phyloP scores from a whole-genome alignment of 2,329 filamentous ascomycete species.

The Ascochyta clinopodiicola region DNA sequence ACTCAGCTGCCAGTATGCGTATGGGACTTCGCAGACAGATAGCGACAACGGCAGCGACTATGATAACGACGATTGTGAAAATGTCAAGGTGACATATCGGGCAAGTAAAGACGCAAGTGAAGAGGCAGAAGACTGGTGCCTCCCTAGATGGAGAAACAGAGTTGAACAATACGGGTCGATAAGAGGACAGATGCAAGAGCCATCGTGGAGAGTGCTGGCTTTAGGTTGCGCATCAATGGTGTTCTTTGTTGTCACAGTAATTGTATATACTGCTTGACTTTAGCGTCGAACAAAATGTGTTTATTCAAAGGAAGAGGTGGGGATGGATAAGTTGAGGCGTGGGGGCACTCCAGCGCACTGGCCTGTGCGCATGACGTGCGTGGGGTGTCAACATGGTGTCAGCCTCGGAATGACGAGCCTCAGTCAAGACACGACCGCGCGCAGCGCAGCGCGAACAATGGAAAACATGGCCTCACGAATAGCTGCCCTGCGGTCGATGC shows the following conservation, averaged over 20 bases:
- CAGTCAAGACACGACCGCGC: constrained; percentile 10
- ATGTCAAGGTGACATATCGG: too few relatives aligned
- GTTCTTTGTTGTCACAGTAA: not conserved
- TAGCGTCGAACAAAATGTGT: not conserved
- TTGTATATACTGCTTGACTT: constrained; percentile 4
- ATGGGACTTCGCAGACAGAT: not conserved
- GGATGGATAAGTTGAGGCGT: not conserved
- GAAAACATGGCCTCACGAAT: constrained; percentile 40
- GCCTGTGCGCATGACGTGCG: constrained; percentile 9
- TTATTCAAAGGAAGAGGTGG: not conserved
- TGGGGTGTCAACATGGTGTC: too few relatives aligned
- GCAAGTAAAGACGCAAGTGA: too few relatives aligned
- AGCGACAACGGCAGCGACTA: constrained; percentile 4
- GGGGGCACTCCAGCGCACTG: not conserved
- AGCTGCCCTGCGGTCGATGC: constrained; percentile 30
- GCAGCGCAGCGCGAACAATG: constrained; percentile 14
- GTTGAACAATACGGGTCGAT: constrained; percentile 4
- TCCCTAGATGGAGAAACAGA: constrained; percentile 11
- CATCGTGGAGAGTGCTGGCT: not conserved
- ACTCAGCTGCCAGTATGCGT: constrained; percentile 8
- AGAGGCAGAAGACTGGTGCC: constrained; percentile 8
- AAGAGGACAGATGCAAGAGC: not conserved
- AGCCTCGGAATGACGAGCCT: not conserved
- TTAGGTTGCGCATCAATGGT: constrained; percentile 3
- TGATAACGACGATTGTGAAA: not conserved